Percentiles rank a stretch among this genome's conserved stretches.
Evolutionary conservation across 2,329 filamentous ascomycete species (phyloP).

Genomic region (Zymoseptoria passerinii): DNA sequence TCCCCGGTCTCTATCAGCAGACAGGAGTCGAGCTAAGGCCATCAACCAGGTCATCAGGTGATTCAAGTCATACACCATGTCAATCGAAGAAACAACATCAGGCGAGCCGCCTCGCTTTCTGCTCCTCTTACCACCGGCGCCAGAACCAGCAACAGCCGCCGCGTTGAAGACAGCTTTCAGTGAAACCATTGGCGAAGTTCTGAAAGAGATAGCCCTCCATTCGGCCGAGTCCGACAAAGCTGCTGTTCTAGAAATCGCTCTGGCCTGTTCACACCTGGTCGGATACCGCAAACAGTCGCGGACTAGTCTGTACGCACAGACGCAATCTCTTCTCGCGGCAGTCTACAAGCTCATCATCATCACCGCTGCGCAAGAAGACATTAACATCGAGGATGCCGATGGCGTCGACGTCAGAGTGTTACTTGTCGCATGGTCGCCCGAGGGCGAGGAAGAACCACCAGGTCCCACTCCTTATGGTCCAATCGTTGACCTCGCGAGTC

Average conservation of each 20-base stretch:
- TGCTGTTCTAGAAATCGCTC: slow-evolving; percentile 50
- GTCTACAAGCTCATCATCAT: slow-evolving; percentile 71
- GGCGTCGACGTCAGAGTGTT: slow-evolving; percentile 71
- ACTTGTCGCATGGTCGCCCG: slow-evolving; percentile 54
- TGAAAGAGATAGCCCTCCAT: slow-evolving; percentile 34
- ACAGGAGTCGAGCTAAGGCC: not conserved
- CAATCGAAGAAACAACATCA: not conserved
- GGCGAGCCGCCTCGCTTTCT: slow-evolving; percentile 29
- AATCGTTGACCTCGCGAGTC: slow-evolving; percentile 41
- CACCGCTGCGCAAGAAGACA: slow-evolving; percentile 56
- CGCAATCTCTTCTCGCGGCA: slow-evolving; percentile 65
- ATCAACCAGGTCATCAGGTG: not conserved
- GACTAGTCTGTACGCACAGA: slow-evolving; percentile 54
- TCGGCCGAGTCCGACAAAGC: slow-evolving; percentile 23
- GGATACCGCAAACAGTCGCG: slow-evolving; percentile 43
- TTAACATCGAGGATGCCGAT: slow-evolving; percentile 57
- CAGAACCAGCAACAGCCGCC: slow-evolving; percentile 32
- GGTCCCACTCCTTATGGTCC: slow-evolving; percentile 36
- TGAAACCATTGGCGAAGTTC: slow-evolving; percentile 34
- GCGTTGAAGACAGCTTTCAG: slow-evolving; percentile 38
- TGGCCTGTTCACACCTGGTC: slow-evolving; percentile 55
- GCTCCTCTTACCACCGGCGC: slow-evolving; percentile 39
- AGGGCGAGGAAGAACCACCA: slow-evolving; percentile 25
- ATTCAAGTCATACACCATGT: not conserved
- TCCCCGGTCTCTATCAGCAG: not conserved